Evolutionary conservation across 2,329 filamentous ascomycete species (phyloP).

Genomic region (Alternaria sp.): DNA sequence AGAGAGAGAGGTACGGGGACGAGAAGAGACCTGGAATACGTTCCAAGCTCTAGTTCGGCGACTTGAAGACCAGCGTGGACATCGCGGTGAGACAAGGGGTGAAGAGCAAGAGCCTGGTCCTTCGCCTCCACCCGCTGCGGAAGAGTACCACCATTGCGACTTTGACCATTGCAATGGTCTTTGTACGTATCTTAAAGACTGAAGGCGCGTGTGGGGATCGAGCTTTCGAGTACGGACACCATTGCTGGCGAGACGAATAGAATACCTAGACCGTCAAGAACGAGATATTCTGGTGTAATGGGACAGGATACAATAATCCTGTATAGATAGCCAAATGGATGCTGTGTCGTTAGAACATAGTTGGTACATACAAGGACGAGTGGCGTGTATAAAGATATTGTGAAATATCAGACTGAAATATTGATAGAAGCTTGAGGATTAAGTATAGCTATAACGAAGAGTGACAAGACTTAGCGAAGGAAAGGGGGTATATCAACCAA

Average conservation of each 20-base stretch:
- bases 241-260: neutral
- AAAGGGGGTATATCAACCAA: conserved; percentile 29
- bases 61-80: neutral
- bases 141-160: neutral
- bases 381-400: neutral
- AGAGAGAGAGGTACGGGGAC: neutral
- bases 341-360: neutral
- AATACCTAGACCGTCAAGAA: neutral
- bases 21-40: neutral
- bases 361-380: neutral
- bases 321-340: neutral
- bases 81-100: neutral
- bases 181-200: neutral
- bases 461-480: conserved; percentile 13
- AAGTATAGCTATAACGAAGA: neutral
- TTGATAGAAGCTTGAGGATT: neutral
- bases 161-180: neutral
- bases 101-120: neutral
- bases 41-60: neutral
- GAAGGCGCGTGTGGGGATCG: neutral
- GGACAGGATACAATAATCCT: neutral
- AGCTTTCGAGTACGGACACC: neutral
- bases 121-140: neutral
- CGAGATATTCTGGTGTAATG: neutral
- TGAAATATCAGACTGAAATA: neutral